Conservation (phyloP, 495 filamentous ascomycete species). For the Extremus antarcticus region DNA sequence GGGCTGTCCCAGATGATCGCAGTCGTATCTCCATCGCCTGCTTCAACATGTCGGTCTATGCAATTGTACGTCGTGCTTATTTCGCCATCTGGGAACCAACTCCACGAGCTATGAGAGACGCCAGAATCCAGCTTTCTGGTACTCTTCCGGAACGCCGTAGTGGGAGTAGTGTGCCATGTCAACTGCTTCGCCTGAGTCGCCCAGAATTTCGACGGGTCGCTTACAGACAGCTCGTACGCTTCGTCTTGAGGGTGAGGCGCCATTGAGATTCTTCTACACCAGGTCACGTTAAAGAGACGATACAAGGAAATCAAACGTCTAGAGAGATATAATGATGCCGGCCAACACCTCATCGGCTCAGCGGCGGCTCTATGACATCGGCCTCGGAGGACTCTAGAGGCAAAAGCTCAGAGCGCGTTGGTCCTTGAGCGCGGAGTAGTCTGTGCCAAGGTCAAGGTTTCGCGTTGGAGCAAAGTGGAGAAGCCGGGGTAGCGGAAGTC, state of each 20-base stretch:
- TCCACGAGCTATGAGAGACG: conserved; percentile 51
- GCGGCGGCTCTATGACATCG: neutral
- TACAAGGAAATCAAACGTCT: no score
- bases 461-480: no score
- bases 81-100: conserved; percentile 82
- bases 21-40: conserved; percentile 55
- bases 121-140: conserved; percentile 42
- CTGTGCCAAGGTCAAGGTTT: no score
- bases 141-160: conserved; percentile 33
- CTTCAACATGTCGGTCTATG: conserved; percentile 73
- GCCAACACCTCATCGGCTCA: neutral
- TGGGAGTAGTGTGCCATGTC: conserved; percentile 68
- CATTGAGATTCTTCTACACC: conserved; percentile 4
- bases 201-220: conserved; percentile 66
- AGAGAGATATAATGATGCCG: neutral
- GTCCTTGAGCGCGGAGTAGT: no score
- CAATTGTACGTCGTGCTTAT: conserved; percentile 89
- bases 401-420: neutral
- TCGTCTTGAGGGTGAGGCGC: conserved; percentile 28
- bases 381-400: neutral
- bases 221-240: conserved; percentile 38
- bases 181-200: conserved; percentile 50
- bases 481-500: neutral
- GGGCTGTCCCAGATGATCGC: conserved; percentile 86
- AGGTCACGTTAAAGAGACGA: neutral